A percentile compares a stretch with the other conserved stretches of the same genome.
phyloP scores from a whole-genome alignment of 768 basidiomycete species.

The Tricholoma terreum region DNA sequence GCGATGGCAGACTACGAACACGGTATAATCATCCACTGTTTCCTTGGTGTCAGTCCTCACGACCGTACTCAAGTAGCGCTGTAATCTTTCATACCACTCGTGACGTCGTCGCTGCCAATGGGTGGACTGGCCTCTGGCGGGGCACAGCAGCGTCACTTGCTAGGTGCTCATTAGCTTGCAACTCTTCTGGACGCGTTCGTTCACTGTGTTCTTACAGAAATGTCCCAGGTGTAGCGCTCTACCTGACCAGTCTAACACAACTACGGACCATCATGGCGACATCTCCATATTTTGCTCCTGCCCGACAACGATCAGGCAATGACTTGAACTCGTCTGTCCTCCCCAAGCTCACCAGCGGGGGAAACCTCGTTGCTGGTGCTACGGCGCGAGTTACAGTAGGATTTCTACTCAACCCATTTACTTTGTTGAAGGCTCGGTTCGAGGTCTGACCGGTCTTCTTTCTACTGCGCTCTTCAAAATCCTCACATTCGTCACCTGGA shows the following conservation, averaged over 20 bases:
- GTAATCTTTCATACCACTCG: conserved; percentile 50
- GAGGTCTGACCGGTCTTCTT: conserved; percentile 52
- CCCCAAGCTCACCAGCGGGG: conserved; percentile 68
- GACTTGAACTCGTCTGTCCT: conserved; percentile 47
- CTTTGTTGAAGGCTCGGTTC: conserved; percentile 88
- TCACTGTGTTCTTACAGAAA: conserved; percentile 48
- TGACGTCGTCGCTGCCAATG: conserved; percentile 60
- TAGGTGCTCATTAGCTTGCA: conserved; percentile 41
- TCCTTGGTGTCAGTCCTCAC: conserved; percentile 23
- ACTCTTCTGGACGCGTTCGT: conserved; percentile 4
- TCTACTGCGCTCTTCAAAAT: background rate
- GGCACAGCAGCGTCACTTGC: conserved; percentile 80
- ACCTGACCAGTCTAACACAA: conserved; percentile 84
- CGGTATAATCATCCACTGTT: conserved; percentile 20
- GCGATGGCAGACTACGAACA: conserved; percentile 44
- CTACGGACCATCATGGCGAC: conserved; percentile 74
- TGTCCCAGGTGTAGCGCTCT: conserved; percentile 89
- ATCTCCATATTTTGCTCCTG: conserved; percentile 62
- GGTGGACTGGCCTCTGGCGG: conserved; percentile 77
- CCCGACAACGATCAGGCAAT: conserved; percentile 21
- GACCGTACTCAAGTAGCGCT: conserved; percentile 17
- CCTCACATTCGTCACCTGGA: conserved; percentile 1
- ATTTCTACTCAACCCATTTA: conserved; percentile 83
- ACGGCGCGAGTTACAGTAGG: conserved; percentile 78
- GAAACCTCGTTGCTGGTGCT: conserved; percentile 86